Evolutionary conservation across 768 basidiomycete genomes (phyloP).

Genomic region (Cantharellus cinnabarinus): DNA sequence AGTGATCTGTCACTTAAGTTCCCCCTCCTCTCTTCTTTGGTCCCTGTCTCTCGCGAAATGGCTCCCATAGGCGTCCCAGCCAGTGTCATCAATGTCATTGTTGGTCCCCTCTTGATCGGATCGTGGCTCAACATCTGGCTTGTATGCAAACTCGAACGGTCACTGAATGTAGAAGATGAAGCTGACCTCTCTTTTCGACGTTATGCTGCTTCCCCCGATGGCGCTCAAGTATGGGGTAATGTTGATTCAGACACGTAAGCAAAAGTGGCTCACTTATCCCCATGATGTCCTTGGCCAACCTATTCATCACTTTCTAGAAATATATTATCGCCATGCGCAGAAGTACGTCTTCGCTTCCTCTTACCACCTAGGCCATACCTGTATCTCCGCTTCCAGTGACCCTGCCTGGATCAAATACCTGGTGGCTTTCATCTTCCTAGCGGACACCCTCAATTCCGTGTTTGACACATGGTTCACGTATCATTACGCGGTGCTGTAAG

Average conservation of each 20-base stretch:
- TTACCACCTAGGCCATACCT: no score
- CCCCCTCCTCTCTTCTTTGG: no score
- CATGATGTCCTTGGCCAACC: not conserved
- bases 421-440: not conserved
- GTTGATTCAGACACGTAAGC: not conserved
- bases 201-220: not conserved
- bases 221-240: not conserved
- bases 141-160: not conserved
- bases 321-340: not conserved
- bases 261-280: not conserved
- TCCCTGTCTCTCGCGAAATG: no score
- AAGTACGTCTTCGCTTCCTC: not conserved
- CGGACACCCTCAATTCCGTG: not conserved
- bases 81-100: not conserved
- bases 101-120: not conserved
- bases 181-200: no score
- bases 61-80: no score
- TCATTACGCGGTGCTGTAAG: not conserved
- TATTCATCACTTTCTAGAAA: not conserved
- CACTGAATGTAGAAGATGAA: no score
- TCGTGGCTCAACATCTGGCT: not conserved
- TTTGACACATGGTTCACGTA: not conserved
- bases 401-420: not conserved
- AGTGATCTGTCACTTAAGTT: no score
- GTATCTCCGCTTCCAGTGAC: not conserved